Base-by-base conservation (phyloP, 2,329 filamentous ascomycete genomes). In the Fonsecaea pedrosoi region DNA sequence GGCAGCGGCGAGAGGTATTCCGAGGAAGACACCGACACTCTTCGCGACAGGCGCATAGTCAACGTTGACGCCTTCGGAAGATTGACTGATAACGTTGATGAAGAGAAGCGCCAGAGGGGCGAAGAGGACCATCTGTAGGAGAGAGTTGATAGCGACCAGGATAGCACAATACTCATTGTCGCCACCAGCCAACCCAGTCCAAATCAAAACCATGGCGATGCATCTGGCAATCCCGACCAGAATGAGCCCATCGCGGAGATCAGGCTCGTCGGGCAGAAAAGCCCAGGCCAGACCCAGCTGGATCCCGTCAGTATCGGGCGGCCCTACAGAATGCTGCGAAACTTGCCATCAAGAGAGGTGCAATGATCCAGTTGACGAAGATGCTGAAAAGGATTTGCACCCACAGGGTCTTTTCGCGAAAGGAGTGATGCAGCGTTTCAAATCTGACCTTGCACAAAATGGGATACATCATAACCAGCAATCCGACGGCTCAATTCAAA, bases 401-500 rank as follows among this genome's bases (percentile, higher is more conserved):
- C 92, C 91, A 96, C 2, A 96, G 81, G 0, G 82, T 81, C 2
- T 82, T 82, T 2, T 87, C 82, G 2, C 80, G 77, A 66, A 95
- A 85, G 3, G 92, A 81, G 2, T 85, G 80, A 76, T 92, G 91
- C 9, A 96, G 79, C 0, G 86, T 86, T 76, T 96, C 92, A 77
- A 88, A 95, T 48, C 87, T 87, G 5, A 96, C 90, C 77, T 95
- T 95, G 84, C 92, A 96, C 0, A 96, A 82, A 67, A 96, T 96
- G 0, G 92, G 93, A 74, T 95, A 96, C 92, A 96, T 96, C 92
- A 96, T 96, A 50, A 96, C 88, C 1, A 96, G 83, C 0, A 96
- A 80, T 0, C 92, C 92, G 56, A 96, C 81, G 0, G 92, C 92
- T 91, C 25, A 58, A 18, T 25, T 21, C 4, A 50, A 7, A 10